Conservation (phyloP, 2,329 filamentous ascomycete species). For the Sclerotinia minor region DNA sequence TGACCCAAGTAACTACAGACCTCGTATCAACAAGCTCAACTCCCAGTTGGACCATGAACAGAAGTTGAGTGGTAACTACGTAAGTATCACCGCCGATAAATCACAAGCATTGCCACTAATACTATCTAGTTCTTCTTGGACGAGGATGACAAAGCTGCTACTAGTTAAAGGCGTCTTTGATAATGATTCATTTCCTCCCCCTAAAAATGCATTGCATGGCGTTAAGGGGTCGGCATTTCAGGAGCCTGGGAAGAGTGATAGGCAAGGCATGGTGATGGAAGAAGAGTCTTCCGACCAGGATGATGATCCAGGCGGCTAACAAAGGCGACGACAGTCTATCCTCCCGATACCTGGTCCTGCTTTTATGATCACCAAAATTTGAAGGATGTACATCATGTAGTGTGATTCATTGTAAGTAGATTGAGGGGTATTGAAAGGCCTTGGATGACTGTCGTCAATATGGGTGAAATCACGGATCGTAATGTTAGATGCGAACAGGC, state of each 20-base stretch:
- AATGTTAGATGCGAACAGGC: not conserved
- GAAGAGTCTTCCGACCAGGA: conserved; percentile 64
- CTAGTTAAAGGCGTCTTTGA: conserved; percentile 62
- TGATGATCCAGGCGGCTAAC: conserved; percentile 65
- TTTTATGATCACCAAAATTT: conserved; percentile 32
- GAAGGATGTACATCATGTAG: not conserved
- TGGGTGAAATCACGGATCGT: conserved; percentile 23
- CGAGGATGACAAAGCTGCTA: conserved; percentile 56
- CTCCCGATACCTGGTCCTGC: conserved; percentile 56
- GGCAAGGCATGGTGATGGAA: conserved; percentile 45
- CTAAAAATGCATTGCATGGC: conserved; percentile 40
- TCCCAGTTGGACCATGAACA: conserved; percentile 98
- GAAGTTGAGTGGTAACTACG: conserved; percentile 89
- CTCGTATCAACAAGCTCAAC: conserved; percentile 96
- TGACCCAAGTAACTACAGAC: conserved; percentile 92
- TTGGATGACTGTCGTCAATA: conserved; percentile 57
- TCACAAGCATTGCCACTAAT: conserved; percentile 24
- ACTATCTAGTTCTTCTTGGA: conserved; percentile 86
- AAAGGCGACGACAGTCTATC: conserved; percentile 61
- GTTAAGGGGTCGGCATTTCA: conserved; percentile 39
- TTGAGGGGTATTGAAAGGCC: conserved; percentile 61
- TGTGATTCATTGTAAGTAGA: conserved; percentile 33
- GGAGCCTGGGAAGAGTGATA: conserved; percentile 38
- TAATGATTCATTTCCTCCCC: conserved; percentile 44
- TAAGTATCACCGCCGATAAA: conserved; percentile 49